A percentile compares a stretch with the other conserved stretches of the same genome.
phyloP scores from a whole-genome alignment of 2,329 filamentous ascomycete genomes.

The Colletotrichum lindemuthianum region DNA sequence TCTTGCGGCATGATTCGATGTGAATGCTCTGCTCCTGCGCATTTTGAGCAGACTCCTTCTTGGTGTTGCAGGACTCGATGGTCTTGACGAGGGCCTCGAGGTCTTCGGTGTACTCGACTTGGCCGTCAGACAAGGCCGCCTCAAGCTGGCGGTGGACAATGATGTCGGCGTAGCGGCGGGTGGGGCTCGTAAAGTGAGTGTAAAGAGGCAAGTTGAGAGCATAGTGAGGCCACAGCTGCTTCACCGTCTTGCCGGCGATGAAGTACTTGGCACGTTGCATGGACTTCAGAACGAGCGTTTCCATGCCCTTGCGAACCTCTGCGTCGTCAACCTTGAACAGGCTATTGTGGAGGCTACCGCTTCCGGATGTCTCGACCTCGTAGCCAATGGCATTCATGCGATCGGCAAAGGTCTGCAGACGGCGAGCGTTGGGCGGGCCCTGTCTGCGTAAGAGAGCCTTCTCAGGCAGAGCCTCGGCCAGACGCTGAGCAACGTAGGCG shows the following conservation, averaged over 20 bases:
- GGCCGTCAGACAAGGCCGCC: constrained; percentile 81
- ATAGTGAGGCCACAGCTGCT: constrained; percentile 87
- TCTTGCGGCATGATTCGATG: constrained; percentile 94
- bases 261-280: constrained; percentile 98
- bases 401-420: constrained; percentile 89
- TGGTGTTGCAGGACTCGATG: constrained; percentile 95
- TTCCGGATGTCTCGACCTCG: constrained; percentile 88
- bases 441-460: constrained; percentile 94
- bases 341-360: constrained; percentile 91
- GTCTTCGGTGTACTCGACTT: constrained; percentile 88
- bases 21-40: constrained; percentile 99
- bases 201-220: constrained; percentile 92
- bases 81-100: constrained; percentile 90
- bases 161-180: constrained; percentile 93
- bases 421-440: constrained; percentile 83
- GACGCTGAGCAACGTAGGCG: constrained; percentile 84
- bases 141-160: constrained; percentile 96
- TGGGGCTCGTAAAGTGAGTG: constrained; percentile 97
- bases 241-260: constrained; percentile 80
- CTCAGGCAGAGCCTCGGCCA: constrained; percentile 82
- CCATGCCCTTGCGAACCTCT: constrained; percentile 96
- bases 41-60: constrained; percentile 97
- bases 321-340: constrained; percentile 91
- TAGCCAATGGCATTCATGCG: constrained; percentile 93
- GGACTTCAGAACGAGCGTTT: constrained; percentile 92